Percentiles rank a stretch among this genome's conserved stretches.
Evolutionary conservation across 331 rosid species (phyloP).

Genomic region (Pyracantha coccinea): DNA sequence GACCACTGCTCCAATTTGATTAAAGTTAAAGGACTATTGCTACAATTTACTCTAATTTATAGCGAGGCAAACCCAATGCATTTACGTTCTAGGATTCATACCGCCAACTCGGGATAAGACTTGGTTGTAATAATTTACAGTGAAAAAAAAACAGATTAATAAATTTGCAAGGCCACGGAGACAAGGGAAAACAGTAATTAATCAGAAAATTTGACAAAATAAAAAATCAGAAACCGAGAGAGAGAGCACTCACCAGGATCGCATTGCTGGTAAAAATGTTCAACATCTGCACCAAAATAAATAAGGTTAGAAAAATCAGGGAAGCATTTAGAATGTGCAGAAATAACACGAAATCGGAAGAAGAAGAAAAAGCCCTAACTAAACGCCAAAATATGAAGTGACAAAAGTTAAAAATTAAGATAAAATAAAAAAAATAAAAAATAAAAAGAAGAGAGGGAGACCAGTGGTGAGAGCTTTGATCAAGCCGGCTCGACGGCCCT

Average conservation of each 20-base stretch:
- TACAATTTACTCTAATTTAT: no score
- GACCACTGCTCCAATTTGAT: no score
- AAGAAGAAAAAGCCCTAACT: background rate
- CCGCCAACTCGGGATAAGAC: accelerated
- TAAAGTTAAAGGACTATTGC: no score
- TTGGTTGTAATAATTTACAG: no score
- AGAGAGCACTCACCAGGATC: constrained; percentile 55
- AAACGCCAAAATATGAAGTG: background rate
- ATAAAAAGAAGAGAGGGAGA: constrained; percentile 2
- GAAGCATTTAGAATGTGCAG: background rate
- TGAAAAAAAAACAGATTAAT: background rate
- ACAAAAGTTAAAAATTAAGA: background rate
- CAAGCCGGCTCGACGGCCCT: constrained; percentile 52
- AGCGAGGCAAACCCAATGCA: no score
- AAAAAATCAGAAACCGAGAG: background rate
- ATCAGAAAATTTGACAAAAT: background rate
- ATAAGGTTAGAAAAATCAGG: background rate
- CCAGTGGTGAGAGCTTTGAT: constrained; percentile 60
- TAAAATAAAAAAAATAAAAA: background rate
- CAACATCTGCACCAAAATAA: constrained; percentile 37
- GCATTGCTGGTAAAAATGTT: constrained; percentile 40
- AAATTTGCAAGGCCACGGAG: background rate
- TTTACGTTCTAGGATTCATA: no score
- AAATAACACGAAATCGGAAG: background rate
- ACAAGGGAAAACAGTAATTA: background rate